phyloP scores from a whole-genome alignment of 2,329 filamentous ascomycete species.

The Pseudogymnoascus sp. region DNA sequence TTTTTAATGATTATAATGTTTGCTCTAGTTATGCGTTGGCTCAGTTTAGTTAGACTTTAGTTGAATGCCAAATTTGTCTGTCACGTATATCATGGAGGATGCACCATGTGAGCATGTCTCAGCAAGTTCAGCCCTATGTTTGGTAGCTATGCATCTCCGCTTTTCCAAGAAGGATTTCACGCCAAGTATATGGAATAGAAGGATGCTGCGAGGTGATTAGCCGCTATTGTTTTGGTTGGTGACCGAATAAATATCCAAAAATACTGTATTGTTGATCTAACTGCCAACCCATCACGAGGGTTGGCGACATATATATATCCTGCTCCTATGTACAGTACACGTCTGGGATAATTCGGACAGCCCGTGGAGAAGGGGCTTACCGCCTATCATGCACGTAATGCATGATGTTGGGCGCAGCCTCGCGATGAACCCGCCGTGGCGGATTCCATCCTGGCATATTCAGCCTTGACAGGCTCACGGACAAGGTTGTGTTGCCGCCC shows the following conservation, averaged over 20 bases:
- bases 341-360: background rate
- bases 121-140: background rate
- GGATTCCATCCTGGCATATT: background rate
- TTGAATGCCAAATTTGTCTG: constrained; percentile 4
- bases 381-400: background rate
- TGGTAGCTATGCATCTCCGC: background rate
- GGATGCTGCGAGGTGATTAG: background rate
- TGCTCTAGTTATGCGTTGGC: background rate
- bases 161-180: background rate
- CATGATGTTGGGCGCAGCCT: background rate
- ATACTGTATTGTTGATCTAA: background rate
- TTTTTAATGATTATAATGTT: constrained; percentile 10
- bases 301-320: background rate
- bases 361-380: background rate
- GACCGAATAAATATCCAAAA: background rate
- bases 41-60: constrained; percentile 5
- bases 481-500: background rate
- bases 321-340: background rate
- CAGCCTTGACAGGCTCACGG: background rate
- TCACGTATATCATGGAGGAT: background rate
- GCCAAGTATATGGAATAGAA: background rate
- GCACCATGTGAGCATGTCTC: background rate
- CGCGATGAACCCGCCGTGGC: background rate
- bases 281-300: background rate
- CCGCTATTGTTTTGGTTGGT: background rate